phyloP scores from a whole-genome alignment of 495 filamentous ascomycete genomes.

The Xylaria palmicola region DNA sequence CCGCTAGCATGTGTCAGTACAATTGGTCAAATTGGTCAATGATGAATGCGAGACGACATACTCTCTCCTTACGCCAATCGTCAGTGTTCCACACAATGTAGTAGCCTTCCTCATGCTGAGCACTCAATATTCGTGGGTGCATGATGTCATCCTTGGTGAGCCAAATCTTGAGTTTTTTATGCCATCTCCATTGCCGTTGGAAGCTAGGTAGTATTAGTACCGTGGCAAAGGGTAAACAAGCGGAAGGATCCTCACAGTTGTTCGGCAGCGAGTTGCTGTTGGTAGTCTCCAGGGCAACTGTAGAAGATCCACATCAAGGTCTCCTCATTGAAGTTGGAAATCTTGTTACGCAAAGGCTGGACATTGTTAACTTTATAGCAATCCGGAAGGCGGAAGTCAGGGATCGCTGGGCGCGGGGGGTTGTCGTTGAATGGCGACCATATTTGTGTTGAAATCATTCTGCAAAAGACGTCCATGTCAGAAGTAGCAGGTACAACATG shows the following conservation, averaged over 20 bases:
- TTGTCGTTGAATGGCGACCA: constrained; percentile 69
- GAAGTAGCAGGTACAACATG: not conserved
- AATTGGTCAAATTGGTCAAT: not conserved
- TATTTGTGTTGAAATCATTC: constrained; percentile 45
- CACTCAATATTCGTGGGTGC: constrained; percentile 64
- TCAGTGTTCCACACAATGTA: constrained; percentile 88
- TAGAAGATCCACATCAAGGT: constrained; percentile 96
- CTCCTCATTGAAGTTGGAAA: constrained; percentile 82
- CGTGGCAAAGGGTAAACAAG: constrained; percentile 9
- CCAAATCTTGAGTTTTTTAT: constrained; percentile 86
- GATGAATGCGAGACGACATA: constrained; percentile 43
- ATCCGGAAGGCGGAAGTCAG: constrained; percentile 73
- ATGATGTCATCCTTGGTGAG: constrained; percentile 81
- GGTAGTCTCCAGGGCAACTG: constrained; percentile 76
- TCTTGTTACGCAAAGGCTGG: constrained; percentile 73
- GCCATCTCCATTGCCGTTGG: constrained; percentile 87
- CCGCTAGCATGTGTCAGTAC: constrained; percentile 46
- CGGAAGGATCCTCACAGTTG: constrained; percentile 59
- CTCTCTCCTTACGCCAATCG: constrained; percentile 79
- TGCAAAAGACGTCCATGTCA: constrained; percentile 11
- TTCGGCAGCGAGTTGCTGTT: constrained; percentile 79
- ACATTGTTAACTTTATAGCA: constrained; percentile 90
- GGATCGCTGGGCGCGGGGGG: constrained; percentile 69
- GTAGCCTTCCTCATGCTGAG: constrained; percentile 75
- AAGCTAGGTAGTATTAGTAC: constrained; percentile 27